phyloP scores from a whole-genome alignment of 108 stramenopile genomes.

The Cyclotella cryptica region DNA sequence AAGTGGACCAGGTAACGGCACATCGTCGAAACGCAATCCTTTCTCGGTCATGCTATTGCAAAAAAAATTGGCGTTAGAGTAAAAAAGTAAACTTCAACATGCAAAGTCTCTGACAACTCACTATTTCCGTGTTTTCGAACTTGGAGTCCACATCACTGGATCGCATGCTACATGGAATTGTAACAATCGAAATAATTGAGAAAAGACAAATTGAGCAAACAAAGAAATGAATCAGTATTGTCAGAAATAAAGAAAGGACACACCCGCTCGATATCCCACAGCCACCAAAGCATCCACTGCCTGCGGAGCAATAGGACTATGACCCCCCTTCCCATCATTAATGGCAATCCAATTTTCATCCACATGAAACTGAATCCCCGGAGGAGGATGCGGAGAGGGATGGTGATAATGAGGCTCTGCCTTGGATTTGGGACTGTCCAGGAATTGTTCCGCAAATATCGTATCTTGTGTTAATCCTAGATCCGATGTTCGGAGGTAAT shows the following conservation, averaged over 20 bases:
- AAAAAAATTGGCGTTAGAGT: background rate
- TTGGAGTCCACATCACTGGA: constrained; percentile 60
- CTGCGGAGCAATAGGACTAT: constrained; percentile 55
- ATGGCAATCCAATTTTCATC: constrained; percentile 53
- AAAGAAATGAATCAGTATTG: background rate
- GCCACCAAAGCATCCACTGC: constrained; percentile 53
- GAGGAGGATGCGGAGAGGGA: constrained; percentile 54
- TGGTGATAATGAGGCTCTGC: constrained; percentile 56
- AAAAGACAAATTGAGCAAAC: background rate
- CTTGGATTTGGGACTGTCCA: constrained; percentile 32
- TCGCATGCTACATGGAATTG: constrained; percentile 17
- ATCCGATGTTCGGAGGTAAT: constrained; percentile 53
- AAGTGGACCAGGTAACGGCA: constrained; percentile 46
- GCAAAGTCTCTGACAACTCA: background rate
- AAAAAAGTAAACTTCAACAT: background rate
- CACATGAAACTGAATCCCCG: constrained; percentile 41
- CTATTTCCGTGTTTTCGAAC: constrained; percentile 37
- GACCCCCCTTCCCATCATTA: constrained; percentile 42
- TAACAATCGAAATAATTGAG: background rate
- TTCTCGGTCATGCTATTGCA: constrained; percentile 42
- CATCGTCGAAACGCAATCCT: constrained; percentile 42
- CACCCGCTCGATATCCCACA: constrained; percentile 36
- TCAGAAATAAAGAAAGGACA: background rate
- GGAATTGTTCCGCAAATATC: constrained; percentile 47
- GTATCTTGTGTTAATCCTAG: constrained; percentile 50